These are phyloP conservation scores for Phyllachora maydis DNA, from an alignment of 2,329 filamentous ascomycete species.

Conservation along the genomic window DNA sequence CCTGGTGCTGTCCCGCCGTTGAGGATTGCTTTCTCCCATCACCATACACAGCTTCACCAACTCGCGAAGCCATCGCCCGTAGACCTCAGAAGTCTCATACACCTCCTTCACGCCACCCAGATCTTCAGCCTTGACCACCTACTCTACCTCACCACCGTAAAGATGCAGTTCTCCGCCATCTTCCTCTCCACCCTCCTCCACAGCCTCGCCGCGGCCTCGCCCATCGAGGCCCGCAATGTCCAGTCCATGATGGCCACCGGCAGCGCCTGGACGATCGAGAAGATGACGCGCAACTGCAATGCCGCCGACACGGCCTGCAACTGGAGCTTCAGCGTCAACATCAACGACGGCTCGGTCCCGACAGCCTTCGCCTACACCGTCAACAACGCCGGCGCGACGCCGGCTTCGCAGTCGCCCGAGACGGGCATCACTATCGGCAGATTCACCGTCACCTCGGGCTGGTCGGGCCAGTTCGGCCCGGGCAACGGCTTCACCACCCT, in stretches of 20 bases:
- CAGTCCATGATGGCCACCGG: slow-evolving; percentile 10
- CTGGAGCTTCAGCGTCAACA: slow-evolving; percentile 19
- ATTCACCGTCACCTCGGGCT: slow-evolving; percentile 30
- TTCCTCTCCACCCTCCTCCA: slow-evolving; percentile 9
- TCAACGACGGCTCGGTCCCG: slow-evolving; percentile 7
- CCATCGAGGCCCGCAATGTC: slow-evolving; percentile 5
- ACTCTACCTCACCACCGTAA: slow-evolving; percentile 7
- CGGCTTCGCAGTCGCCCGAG: slow-evolving; percentile 10
- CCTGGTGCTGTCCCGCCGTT: too few species aligned
- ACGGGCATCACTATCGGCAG: slow-evolving; percentile 19
- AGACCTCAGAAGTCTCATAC: too few species aligned
- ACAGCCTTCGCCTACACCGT: slow-evolving; percentile 10
- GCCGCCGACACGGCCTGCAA: slow-evolving; percentile 15
- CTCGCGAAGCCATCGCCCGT: too few species aligned
- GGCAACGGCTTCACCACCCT: slow-evolving; percentile 32
- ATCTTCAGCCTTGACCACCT: too few species aligned
- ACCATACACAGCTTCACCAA: too few species aligned
- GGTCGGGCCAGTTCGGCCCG: slow-evolving; percentile 31
- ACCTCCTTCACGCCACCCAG: too few species aligned
- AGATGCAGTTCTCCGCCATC: slow-evolving; percentile 15
- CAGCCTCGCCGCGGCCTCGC: slow-evolving; percentile 8
- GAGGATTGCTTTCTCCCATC: too few species aligned
- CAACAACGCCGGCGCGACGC: slow-evolving; percentile 4
- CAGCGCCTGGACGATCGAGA: slow-evolving; percentile 16
- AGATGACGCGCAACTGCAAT: slow-evolving; percentile 17